These are phyloP conservation scores for Athelia psychrophila DNA, from an alignment of 1,284 basidiomycete genomes.

Conservation along the genomic window DNA sequence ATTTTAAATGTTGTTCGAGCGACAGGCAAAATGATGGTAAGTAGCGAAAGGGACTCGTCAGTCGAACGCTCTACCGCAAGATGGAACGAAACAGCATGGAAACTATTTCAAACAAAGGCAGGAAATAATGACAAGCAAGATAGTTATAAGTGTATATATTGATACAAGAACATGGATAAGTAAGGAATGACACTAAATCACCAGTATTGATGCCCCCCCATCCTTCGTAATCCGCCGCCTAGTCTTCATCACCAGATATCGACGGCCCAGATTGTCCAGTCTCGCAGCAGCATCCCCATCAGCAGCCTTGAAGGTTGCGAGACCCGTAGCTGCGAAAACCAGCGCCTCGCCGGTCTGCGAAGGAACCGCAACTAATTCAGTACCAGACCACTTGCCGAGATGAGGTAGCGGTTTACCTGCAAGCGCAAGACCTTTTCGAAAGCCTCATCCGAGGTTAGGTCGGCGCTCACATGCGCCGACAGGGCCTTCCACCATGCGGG, in stretches of 20 bases:
- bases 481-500: slow-evolving; percentile 73
- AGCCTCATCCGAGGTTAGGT: slow-evolving; percentile 38
- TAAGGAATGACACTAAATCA: slow-evolving; percentile 3
- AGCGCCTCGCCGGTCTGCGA: slow-evolving; percentile 48
- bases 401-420: slow-evolving; percentile 22
- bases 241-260: slow-evolving; percentile 40
- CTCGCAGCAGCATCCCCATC: slow-evolving; percentile 6
- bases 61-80: no score
- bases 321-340: slow-evolving; percentile 42
- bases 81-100: no score
- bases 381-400: slow-evolving; percentile 12
- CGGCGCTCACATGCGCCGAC: slow-evolving; percentile 44
- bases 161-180: no score
- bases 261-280: slow-evolving; percentile 35
- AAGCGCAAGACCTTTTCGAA: slow-evolving; percentile 49
- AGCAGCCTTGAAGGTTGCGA: slow-evolving; percentile 28
- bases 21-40: no score
- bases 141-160: no score
- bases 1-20: no score
- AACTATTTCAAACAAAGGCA: no score
- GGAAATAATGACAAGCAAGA: no score
- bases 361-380: neutral
- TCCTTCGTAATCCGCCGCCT: slow-evolving; percentile 39
- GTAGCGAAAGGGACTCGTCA: no score
- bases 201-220: slow-evolving; percentile 43